phyloP scores from a whole-genome alignment of 2,329 filamentous ascomycete species.

The Fusarium staphyleae region DNA sequence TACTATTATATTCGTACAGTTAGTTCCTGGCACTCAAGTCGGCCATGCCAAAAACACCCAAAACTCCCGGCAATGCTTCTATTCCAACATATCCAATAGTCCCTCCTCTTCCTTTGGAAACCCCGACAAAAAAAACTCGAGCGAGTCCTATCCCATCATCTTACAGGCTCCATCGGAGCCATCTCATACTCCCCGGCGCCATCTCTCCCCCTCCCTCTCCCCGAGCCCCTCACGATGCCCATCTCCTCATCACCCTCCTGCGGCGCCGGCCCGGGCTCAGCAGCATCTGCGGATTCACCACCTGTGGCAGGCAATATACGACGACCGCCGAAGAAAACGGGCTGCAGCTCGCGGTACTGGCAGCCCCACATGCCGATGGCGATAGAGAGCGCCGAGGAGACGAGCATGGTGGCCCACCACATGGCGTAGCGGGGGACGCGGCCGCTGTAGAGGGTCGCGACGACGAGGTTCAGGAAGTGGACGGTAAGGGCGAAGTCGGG shows the following conservation, averaged over 20 bases:
- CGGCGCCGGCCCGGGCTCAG: slow-evolving; percentile 22
- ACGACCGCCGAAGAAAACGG: slow-evolving; percentile 82
- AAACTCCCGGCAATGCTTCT: slow-evolving; percentile 48
- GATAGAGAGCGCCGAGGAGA: slow-evolving; percentile 54
- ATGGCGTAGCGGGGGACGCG: slow-evolving; percentile 77
- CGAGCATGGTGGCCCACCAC: slow-evolving; percentile 78
- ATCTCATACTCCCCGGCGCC: slow-evolving; percentile 71
- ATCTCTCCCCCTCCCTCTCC: slow-evolving; percentile 61
- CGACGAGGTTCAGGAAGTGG: slow-evolving; percentile 80
- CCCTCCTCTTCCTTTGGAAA: neutral
- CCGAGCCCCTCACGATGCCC: slow-evolving; percentile 58
- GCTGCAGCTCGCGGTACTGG: slow-evolving; percentile 85
- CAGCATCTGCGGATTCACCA: slow-evolving; percentile 21
- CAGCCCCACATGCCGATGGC: slow-evolving; percentile 88
- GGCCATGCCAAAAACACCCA: slow-evolving; percentile 26
- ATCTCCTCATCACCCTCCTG: slow-evolving; percentile 54
- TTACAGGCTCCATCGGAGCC: slow-evolving; percentile 51
- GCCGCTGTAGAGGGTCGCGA: slow-evolving; percentile 80
- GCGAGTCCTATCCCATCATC: slow-evolving; percentile 26
- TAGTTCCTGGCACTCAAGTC: slow-evolving; percentile 1
- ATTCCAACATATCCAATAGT: slow-evolving; percentile 31
- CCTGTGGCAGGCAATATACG: slow-evolving; percentile 46
- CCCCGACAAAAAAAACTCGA: neutral
- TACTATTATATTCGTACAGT: too few relatives aligned
- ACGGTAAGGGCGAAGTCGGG: slow-evolving; percentile 93